Evolutionary conservation across 257 asterid species (phyloP).

Genomic region (Rauvolfia tetraphylla): DNA sequence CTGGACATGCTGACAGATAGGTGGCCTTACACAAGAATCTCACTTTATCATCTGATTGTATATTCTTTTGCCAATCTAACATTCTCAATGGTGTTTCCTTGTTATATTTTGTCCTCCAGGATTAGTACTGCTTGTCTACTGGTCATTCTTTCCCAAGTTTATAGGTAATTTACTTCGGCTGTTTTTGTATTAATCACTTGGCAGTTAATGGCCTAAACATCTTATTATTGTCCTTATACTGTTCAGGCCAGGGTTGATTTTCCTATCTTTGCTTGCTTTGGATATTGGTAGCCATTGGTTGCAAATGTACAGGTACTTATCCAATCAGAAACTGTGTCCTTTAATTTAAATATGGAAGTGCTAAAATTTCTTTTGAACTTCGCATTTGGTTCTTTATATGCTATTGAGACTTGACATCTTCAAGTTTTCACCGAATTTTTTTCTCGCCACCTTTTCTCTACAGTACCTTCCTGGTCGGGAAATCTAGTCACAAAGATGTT

Average conservation of each 20-base stretch:
- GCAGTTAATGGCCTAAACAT: slow-evolving; percentile 1
- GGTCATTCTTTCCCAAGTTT: slow-evolving; percentile 95
- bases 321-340: background rate
- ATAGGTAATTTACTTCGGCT: slow-evolving; percentile 48
- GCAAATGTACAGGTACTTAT: slow-evolving; percentile 91
- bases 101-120: slow-evolving; percentile 41
- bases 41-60: background rate
- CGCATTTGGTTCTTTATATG: background rate
- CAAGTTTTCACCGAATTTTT: background rate
- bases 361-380: background rate
- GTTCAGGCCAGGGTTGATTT: slow-evolving; percentile 81
- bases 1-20: slow-evolving; percentile 99
- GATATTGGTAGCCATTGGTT: slow-evolving; percentile 98
- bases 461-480: slow-evolving; percentile 90
- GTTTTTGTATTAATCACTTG: background rate
- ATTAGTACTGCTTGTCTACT: slow-evolving; percentile 95
- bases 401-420: background rate
- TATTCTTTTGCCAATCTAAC: slow-evolving; percentile 13
- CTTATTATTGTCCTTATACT: slow-evolving; percentile 17
- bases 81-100: slow-evolving; percentile 12
- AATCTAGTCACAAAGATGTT: slow-evolving; percentile 89
- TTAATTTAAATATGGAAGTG: background rate
- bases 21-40: slow-evolving; percentile 30
- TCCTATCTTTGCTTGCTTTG: slow-evolving; percentile 81
- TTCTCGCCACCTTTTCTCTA: slow-evolving; percentile 19